Percentiles rank a stretch among this genome's conserved stretches.
phyloP scores from a whole-genome alignment of 306 rosid species.

The Macrotyloma uniflorum region DNA sequence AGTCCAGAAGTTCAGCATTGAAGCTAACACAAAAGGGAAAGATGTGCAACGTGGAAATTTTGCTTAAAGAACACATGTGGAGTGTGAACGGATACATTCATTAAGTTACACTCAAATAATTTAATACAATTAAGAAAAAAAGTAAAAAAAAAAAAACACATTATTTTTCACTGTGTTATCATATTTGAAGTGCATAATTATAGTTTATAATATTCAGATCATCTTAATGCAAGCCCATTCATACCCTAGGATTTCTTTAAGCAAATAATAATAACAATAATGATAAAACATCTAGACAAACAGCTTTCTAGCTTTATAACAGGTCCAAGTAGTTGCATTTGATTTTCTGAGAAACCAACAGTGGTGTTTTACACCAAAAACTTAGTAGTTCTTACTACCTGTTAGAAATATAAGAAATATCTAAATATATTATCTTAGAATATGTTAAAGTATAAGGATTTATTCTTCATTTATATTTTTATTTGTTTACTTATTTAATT shows the following conservation, averaged over 20 bases:
- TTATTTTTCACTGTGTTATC: not conserved
- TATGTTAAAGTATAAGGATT: too few relatives aligned
- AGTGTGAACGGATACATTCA: slow-evolving; percentile 1
- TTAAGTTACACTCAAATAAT: not conserved
- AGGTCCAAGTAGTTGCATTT: slow-evolving; percentile 4
- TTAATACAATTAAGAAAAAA: not conserved
- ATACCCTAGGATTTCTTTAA: slow-evolving; percentile 12
- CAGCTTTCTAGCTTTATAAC: slow-evolving; percentile 28
- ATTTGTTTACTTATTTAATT: too few relatives aligned
- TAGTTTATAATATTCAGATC: slow-evolving; percentile 1
- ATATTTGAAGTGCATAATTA: slow-evolving; percentile 6
- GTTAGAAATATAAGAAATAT: too few relatives aligned
- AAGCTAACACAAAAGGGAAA: not conserved
- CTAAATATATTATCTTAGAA: too few relatives aligned
- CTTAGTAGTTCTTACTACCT: not conserved
- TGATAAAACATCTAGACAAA: not conserved
- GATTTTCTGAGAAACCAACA: slow-evolving; percentile 16
- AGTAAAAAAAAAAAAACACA: not conserved
- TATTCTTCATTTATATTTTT: too few relatives aligned
- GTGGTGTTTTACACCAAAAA: not conserved
- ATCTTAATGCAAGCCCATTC: slow-evolving; percentile 10
- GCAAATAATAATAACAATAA: not conserved
- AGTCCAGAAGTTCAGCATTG: not conserved
- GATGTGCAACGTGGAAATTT: not conserved
- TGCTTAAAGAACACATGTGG: not conserved